A percentile compares a stretch with the other conserved stretches of the same genome.
Conservation (phyloP, 2,329 filamentous ascomycete species). For the Pseudodiploospora longispora region DNA sequence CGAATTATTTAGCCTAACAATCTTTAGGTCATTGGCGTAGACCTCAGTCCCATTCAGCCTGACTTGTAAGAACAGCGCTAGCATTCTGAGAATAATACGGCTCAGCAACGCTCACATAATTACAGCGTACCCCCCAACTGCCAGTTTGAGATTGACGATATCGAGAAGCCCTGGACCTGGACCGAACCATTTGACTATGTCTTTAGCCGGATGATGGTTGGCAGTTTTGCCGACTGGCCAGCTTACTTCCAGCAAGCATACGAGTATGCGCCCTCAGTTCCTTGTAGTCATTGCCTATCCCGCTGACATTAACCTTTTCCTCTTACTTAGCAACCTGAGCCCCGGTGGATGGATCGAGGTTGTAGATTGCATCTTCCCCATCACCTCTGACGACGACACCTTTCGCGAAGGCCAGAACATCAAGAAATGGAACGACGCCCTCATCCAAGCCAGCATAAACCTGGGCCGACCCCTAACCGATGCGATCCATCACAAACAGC, state of each 20-base stretch:
- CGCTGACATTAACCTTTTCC: not conserved
- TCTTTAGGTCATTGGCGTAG: not conserved
- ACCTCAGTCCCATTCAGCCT: slow-evolving; percentile 1
- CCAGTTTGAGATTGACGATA: slow-evolving; percentile 36
- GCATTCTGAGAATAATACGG: no score
- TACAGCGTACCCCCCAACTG: slow-evolving; percentile 40
- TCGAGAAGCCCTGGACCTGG: slow-evolving; percentile 16
- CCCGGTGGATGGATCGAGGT: slow-evolving; percentile 31
- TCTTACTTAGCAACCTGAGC: slow-evolving; percentile 19
- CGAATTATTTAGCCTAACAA: not conserved
- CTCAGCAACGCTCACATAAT: not conserved
- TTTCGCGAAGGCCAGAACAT: slow-evolving; percentile 20
- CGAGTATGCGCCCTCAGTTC: slow-evolving; percentile 12
- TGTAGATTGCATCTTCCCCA: slow-evolving; percentile 31
- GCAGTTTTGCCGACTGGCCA: slow-evolving; percentile 26
- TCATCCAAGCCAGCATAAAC: slow-evolving; percentile 21
- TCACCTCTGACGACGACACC: slow-evolving; percentile 33
- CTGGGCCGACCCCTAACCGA: slow-evolving; percentile 24
- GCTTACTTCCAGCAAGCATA: slow-evolving; percentile 29
- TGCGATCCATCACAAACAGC: slow-evolving; percentile 19
- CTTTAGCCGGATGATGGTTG: slow-evolving; percentile 30
- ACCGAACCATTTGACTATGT: slow-evolving; percentile 31
- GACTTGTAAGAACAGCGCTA: not conserved
- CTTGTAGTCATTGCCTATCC: not conserved
- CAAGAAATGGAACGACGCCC: slow-evolving; percentile 18